Percentiles rank a stretch among this genome's conserved stretches.
Evolutionary conservation across 768 basidiomycete genomes (phyloP).

Genomic region (Agaricus subrufescens): DNA sequence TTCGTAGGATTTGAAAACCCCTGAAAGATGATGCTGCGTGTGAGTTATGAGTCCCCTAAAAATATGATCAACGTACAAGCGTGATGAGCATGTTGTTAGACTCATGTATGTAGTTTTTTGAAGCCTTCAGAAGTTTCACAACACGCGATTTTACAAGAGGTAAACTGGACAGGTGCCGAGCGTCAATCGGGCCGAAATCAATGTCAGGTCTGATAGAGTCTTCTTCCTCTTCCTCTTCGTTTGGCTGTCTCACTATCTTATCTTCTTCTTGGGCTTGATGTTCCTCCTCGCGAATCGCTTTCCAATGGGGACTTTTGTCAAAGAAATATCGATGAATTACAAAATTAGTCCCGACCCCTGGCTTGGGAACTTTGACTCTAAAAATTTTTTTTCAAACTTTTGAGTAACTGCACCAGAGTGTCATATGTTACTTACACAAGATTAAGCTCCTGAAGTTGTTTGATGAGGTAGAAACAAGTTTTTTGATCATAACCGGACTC

Average conservation of each 20-base stretch:
- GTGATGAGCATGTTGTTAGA: constrained; percentile 74
- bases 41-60: background rate
- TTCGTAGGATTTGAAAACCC: constrained; percentile 74
- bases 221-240: constrained; percentile 31
- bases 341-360: constrained; percentile 72
- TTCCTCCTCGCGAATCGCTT: constrained; percentile 70
- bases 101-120: constrained; percentile 64
- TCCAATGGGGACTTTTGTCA: constrained; percentile 71
- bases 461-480: constrained; percentile 83
- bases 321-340: constrained; percentile 84
- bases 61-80: constrained; percentile 45
- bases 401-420: background rate
- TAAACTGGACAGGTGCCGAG: constrained; percentile 72
- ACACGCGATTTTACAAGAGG: constrained; percentile 68
- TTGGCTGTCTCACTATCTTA: constrained; percentile 18
- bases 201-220: constrained; percentile 27
- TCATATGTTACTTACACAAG: constrained; percentile 51
- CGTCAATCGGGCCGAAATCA: constrained; percentile 70
- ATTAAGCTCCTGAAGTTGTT: constrained; percentile 67
- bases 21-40: constrained; percentile 28
- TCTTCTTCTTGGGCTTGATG: constrained; percentile 36
- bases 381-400: background rate
- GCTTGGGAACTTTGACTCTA: constrained; percentile 74
- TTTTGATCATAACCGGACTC: constrained; percentile 84
- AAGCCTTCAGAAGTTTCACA: constrained; percentile 64